Evolutionary conservation across 148 eudicot genomes (phyloP).

Genomic region (Suaeda aralocaspica): DNA sequence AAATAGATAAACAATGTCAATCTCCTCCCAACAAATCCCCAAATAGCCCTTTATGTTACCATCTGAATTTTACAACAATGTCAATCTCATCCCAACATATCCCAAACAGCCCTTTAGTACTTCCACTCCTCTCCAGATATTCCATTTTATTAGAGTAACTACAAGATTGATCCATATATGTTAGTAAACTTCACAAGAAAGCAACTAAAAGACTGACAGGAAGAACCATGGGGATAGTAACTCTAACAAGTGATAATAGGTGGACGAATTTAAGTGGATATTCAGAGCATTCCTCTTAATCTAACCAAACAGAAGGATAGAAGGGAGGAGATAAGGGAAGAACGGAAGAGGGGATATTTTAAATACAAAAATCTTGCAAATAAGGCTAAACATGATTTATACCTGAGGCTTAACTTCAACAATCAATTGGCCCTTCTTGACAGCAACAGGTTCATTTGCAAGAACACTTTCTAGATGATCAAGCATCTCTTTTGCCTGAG

Average conservation of each 20-base stretch:
- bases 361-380: not conserved
- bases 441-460: slow-evolving; percentile 35
- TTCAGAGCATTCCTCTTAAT: not conserved
- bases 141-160: too few relatives aligned
- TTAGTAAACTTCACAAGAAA: too few relatives aligned
- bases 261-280: too few relatives aligned
- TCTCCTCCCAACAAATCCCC: too few relatives aligned
- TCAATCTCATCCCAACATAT: too few relatives aligned
- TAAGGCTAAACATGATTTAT: not conserved
- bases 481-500: slow-evolving; percentile 30
- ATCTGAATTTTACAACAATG: too few relatives aligned
- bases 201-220: not conserved
- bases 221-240: not conserved
- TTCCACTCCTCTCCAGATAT: too few relatives aligned
- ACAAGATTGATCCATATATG: too few relatives aligned
- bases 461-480: slow-evolving; percentile 34
- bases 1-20: too few relatives aligned
- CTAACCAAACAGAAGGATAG: not conserved
- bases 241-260: too few relatives aligned
- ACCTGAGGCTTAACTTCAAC: slow-evolving; percentile 32
- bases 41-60: too few relatives aligned
- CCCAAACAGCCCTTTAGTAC: too few relatives aligned
- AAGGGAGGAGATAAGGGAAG: not conserved
- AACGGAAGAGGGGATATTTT: not conserved
- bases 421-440: slow-evolving; percentile 24